Evolutionary conservation across 352 stramenopile species (phyloP).

Genomic region (Pythium guiyangense): DNA sequence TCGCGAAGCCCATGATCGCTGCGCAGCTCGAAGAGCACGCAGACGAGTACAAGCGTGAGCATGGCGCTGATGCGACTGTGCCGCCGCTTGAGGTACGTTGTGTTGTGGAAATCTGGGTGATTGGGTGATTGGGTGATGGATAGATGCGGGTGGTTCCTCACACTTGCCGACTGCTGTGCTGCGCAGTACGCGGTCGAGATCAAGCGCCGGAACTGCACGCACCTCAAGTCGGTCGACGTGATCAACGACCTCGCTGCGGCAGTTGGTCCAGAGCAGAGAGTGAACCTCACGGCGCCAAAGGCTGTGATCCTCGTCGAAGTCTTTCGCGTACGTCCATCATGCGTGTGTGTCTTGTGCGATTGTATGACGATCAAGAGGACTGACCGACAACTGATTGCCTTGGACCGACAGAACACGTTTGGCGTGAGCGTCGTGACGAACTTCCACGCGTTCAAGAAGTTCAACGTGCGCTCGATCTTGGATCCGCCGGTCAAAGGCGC

Average conservation of each 20-base stretch:
- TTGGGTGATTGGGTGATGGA: too few species aligned
- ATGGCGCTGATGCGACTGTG: constrained; percentile 13
- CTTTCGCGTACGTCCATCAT: constrained; percentile 41
- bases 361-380: too few species aligned
- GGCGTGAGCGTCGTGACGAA: constrained; percentile 69
- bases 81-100: constrained; percentile 21
- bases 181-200: constrained; percentile 58
- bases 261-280: constrained; percentile 60
- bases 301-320: constrained; percentile 68
- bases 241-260: constrained; percentile 61
- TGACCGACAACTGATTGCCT: too few species aligned
- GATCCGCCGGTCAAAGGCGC: constrained; percentile 39
- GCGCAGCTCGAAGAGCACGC: constrained; percentile 29
- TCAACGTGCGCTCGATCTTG: constrained; percentile 72
- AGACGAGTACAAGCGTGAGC: constrained; percentile 17
- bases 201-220: constrained; percentile 74
- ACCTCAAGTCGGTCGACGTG: constrained; percentile 66
- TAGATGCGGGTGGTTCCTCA: too few species aligned
- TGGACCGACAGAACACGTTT: constrained; percentile 40
- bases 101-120: not conserved
- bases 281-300: constrained; percentile 64
- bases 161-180: constrained; percentile 1
- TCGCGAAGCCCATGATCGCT: constrained; percentile 52
- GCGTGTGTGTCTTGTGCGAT: not conserved
- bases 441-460: constrained; percentile 74